phyloP scores from a whole-genome alignment of 768 basidiomycete species.

The Panaeolus papilionaceus region DNA sequence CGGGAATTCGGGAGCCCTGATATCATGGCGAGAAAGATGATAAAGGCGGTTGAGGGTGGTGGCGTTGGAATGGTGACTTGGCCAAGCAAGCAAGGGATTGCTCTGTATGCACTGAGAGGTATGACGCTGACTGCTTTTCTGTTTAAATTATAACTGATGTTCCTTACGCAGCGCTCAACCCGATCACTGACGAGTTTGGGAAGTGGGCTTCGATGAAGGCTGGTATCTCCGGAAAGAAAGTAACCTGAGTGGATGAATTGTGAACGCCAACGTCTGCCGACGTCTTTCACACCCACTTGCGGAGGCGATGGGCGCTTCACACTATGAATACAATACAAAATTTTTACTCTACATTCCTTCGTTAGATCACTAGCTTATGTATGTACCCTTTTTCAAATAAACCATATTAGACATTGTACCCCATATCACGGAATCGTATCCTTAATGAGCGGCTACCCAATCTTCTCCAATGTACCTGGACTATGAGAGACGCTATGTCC shows the following conservation, averaged over 20 bases:
- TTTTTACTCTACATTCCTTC: no score
- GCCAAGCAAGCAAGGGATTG: conserved; percentile 30
- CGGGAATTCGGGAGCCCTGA: conserved; percentile 27
- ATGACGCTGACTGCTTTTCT: not conserved
- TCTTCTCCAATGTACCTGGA: not conserved
- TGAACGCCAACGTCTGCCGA: no score
- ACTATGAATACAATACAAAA: no score
- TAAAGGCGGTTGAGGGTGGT: conserved; percentile 32
- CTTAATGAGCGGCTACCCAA: no score
- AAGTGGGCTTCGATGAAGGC: conserved; percentile 29
- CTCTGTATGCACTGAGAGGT: conserved; percentile 34
- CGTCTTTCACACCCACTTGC: no score
- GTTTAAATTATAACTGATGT: not conserved
- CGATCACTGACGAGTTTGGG: conserved; percentile 34
- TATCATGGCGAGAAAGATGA: conserved; percentile 33
- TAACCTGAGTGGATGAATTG: conserved; percentile 13
- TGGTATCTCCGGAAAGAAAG: conserved; percentile 31
- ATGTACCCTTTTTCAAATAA: no score
- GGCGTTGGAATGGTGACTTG: conserved; percentile 35
- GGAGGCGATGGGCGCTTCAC: no score
- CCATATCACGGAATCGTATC: no score
- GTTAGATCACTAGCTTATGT: no score
- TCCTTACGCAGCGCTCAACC: conserved; percentile 30
- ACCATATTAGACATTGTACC: no score
- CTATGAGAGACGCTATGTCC: not conserved